Evolutionary conservation across 345 rosid species (phyloP), one percentile per base, ranked within the genome.

Genomic region (Citrus trifoliata): DNA sequence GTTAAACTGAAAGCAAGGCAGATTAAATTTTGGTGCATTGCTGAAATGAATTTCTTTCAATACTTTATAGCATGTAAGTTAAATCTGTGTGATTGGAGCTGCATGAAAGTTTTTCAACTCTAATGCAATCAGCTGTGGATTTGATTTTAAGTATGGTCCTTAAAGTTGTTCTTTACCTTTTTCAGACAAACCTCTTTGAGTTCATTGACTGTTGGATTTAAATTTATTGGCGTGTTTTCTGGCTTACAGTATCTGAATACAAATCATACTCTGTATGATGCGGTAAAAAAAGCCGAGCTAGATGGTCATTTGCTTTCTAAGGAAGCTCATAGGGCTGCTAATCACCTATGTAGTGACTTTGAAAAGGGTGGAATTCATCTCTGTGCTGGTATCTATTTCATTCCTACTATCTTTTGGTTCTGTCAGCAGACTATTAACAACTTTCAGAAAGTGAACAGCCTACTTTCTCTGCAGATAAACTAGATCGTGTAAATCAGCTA

Each of bases 351-450:
- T 22, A 76, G 88, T 76, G 99, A 96, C 83, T 87, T 94, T 89
- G 97, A 96, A 85, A 90, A 87, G 83, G 98, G 99, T 69, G 98
- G 99, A 89, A 94, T 96, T 71, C 98, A 96, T 90, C 92, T 96
- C 25, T 76, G 85, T 80, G 70, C 84, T 67, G 95, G 99, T 93
- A 81, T 66, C 73, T 84, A 51, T 78, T 63, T 19, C 75, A 35
- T 76, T 67, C 13, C 35, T 14, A 42, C 73, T 73, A 13, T 4
- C 60, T 82, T 33, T 62, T 51, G 18, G 67, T 64, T 80, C 22
- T 81, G 46, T 65, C 63, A 38, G 27, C 53, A 68, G 27, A 48
- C 56, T 48, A 27, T 61, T 85, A 64, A 64, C 72, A 33, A 6
- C 72, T 68, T 78, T 19, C 55, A 65, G 33, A 75, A 35, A 55